Percentiles rank a stretch among this genome's conserved stretches.
Evolutionary conservation across 2,329 filamentous ascomycete species (phyloP).

Genomic region (Ophiostoma sp.): DNA sequence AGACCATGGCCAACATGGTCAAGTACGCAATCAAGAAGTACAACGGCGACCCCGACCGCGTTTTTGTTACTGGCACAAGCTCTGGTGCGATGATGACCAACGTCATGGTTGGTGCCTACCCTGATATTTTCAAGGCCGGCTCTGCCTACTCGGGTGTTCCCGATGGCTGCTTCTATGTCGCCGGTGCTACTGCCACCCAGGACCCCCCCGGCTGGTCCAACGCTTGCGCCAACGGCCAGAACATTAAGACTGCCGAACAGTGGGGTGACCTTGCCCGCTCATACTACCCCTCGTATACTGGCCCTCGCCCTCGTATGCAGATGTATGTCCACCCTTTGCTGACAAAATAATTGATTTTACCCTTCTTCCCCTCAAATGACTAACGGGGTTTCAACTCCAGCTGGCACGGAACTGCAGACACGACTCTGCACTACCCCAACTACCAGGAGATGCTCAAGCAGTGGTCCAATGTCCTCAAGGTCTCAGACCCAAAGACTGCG

Average conservation of each 20-base stretch:
- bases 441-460: slow-evolving; percentile 42
- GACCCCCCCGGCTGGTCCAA: slow-evolving; percentile 45
- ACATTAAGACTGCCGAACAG: background rate
- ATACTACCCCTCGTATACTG: background rate
- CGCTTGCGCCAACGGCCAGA: background rate
- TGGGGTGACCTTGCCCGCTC: background rate
- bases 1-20: slow-evolving; percentile 52
- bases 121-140: slow-evolving; percentile 49
- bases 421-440: slow-evolving; percentile 37
- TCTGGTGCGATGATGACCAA: slow-evolving; percentile 53
- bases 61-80: slow-evolving; percentile 46
- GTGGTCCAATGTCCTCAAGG: slow-evolving; percentile 44
- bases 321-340: background rate
- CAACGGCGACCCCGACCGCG: slow-evolving; percentile 32
- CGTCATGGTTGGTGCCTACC: slow-evolving; percentile 50
- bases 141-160: slow-evolving; percentile 50
- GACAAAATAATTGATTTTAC: background rate
- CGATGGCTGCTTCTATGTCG: slow-evolving; percentile 48
- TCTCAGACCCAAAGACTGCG: slow-evolving; percentile 32
- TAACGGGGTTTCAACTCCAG: background rate
- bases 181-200: slow-evolving; percentile 38
- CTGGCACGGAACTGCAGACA: slow-evolving; percentile 38
- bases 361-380: background rate
- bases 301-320: background rate
- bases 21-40: slow-evolving; percentile 36